Conservation (phyloP, 2,329 filamentous ascomycete species). For the Scedosporium apiospermum region DNA sequence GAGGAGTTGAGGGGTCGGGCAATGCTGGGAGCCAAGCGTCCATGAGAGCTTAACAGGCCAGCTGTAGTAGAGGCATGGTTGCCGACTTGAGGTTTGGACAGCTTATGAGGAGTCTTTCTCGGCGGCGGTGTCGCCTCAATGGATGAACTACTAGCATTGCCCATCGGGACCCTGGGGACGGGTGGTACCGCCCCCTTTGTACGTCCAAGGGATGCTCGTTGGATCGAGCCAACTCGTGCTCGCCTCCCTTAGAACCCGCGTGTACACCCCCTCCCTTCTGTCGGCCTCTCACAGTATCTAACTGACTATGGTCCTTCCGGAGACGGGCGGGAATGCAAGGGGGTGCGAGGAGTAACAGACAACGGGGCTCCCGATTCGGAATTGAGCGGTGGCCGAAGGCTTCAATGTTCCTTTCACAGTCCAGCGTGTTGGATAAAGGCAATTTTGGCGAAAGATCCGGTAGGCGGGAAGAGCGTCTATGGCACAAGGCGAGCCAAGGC, state of each 20-base stretch:
- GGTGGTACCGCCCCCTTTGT: conserved; percentile 5
- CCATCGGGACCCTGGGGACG: conserved; percentile 28
- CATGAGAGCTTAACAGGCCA: conserved; percentile 28
- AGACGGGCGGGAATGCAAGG: conserved; percentile 1
- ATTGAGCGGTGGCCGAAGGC: conserved; percentile 1
- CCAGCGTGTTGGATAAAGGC: conserved; percentile 1
- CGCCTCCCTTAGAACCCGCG: background rate
- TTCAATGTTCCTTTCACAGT: background rate
- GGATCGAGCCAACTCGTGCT: background rate
- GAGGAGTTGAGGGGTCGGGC: conserved; percentile 10
- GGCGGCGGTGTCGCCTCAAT: conserved; percentile 23
- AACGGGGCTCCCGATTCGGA: conserved; percentile 3
- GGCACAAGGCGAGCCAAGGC: conserved; percentile 2
- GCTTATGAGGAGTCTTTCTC: conserved; percentile 32
- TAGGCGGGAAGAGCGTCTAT: conserved; percentile 1
- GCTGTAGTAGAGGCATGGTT: conserved; percentile 26
- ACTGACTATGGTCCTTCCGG: background rate
- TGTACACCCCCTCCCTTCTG: background rate
- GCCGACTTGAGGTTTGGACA: conserved; percentile 39
- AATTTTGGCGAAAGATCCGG: conserved; percentile 1
- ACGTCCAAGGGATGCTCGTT: background rate
- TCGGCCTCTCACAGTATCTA: background rate
- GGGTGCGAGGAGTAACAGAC: background rate
- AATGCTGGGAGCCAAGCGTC: conserved; percentile 19
- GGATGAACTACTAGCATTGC: conserved; percentile 37